Evolutionary conservation across 257 asterid genomes (phyloP).

Genomic region (Solanum virginianum): DNA sequence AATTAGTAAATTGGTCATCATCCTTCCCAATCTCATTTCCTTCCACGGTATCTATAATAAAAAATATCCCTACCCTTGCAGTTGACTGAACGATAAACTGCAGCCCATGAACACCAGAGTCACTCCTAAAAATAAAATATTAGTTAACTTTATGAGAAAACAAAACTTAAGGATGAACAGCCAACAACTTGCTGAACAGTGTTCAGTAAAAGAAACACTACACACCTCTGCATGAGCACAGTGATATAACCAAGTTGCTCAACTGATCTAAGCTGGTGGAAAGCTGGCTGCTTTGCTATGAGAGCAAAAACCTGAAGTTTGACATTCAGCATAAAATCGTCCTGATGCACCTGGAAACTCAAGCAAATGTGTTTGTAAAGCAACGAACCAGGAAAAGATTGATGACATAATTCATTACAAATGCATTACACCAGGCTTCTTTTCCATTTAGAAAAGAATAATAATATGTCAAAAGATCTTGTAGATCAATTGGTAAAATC

Average conservation of each 20-base stretch:
- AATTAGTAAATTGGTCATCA: slow-evolving; percentile 1
- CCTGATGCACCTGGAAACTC: slow-evolving; percentile 71
- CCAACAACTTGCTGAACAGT: neutral
- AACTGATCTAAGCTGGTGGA: slow-evolving; percentile 97
- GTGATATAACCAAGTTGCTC: slow-evolving; percentile 99
- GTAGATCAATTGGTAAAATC: neutral
- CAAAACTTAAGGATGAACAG: neutral
- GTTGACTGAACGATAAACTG: slow-evolving; percentile 90
- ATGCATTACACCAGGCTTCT: neutral
- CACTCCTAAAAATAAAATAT: slow-evolving; percentile 41
- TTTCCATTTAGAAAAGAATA: neutral
- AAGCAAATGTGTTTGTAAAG: neutral
- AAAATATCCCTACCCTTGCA: slow-evolving; percentile 42
- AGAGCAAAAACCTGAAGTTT: slow-evolving; percentile 80
- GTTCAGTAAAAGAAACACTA: neutral
- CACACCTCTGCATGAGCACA: slow-evolving; percentile 78
- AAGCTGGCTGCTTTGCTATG: slow-evolving; percentile 91
- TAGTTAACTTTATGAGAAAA: neutral
- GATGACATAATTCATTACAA: neutral
- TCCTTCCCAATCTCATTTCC: neutral
- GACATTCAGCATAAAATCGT: slow-evolving; percentile 73
- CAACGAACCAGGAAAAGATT: neutral
- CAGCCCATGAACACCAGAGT: slow-evolving; percentile 82
- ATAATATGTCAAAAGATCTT: neutral
- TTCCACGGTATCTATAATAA: neutral